Conservation (phyloP, 1,139 yeast genomes). For the Suhomyces bolitotheri region DNA sequence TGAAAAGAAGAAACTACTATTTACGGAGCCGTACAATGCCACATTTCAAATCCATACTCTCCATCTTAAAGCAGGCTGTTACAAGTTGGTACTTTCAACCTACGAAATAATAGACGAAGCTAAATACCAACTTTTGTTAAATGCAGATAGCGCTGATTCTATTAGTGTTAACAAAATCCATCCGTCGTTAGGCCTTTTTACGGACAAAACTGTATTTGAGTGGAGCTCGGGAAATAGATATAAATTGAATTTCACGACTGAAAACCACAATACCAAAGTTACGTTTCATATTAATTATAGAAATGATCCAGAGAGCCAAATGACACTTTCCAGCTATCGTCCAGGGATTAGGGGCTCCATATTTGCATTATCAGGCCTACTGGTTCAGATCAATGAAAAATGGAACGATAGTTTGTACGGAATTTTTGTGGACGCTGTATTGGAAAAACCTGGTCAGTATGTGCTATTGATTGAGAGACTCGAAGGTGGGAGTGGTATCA, state of each 20-base stretch:
- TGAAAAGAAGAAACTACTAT: conserved; percentile 30
- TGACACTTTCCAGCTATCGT: conserved; percentile 30
- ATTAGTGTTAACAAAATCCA: conserved; percentile 23
- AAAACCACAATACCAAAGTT: conserved; percentile 23
- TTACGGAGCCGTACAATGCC: conserved; percentile 29
- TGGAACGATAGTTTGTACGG: conserved; percentile 51
- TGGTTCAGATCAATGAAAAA: conserved; percentile 36
- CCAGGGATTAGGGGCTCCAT: conserved; percentile 48
- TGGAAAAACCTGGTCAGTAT: conserved; percentile 32
- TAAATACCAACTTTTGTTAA: conserved; percentile 16
- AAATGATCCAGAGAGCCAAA: conserved; percentile 19
- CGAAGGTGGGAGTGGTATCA: conserved; percentile 45
- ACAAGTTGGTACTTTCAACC: conserved; percentile 37
- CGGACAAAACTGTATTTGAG: conserved; percentile 21
- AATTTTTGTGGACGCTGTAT: conserved; percentile 36
- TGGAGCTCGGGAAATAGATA: conserved; percentile 45
- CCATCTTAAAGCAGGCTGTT: conserved; percentile 36
- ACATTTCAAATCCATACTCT: conserved; percentile 23
- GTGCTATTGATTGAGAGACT: conserved; percentile 50
- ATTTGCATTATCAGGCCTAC: conserved; percentile 30
- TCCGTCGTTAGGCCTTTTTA: conserved; percentile 39
- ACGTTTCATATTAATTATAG: conserved; percentile 30
- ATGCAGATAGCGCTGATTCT: conserved; percentile 11
- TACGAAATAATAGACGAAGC: conserved; percentile 19
- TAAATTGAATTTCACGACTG: conserved; percentile 30